These are phyloP conservation scores for Acanthamoeba pearcei DNA, from an alignment of 208 protist species.

Conservation along the genomic window DNA sequence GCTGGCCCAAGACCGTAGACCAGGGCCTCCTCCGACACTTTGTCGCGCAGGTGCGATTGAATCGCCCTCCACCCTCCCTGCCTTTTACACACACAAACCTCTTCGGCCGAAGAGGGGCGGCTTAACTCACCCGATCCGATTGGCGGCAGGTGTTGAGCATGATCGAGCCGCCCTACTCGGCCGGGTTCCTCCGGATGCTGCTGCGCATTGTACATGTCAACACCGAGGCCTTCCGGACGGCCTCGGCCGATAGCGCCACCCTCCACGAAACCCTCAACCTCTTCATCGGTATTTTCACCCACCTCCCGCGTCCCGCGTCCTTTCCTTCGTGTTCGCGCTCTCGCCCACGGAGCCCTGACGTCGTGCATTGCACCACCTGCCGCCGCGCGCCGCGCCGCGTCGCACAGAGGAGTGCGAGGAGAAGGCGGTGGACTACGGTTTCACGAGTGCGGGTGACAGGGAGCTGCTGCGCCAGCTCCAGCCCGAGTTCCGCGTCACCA, in stretches of 20 bases:
- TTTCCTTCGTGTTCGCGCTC: too few species aligned
- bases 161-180: conserved; percentile 54
- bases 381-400: neutral
- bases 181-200: neutral
- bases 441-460: neutral
- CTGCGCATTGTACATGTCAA: conserved; percentile 42
- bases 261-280: conserved; percentile 8
- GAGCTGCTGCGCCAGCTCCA: conserved; percentile 4
- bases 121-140: too few species aligned
- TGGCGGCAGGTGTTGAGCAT: conserved; percentile 14
- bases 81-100: neutral
- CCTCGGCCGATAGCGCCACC: conserved; percentile 48
- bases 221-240: conserved; percentile 52
- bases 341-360: too few species aligned
- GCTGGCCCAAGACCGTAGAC: conserved; percentile 46
- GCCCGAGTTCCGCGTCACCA: neutral
- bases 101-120: too few species aligned
- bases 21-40: conserved; percentile 67
- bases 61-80: neutral
- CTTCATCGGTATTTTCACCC: conserved; percentile 49
- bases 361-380: neutral
- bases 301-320: neutral
- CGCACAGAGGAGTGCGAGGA: conserved; percentile 23
- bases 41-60: conserved; percentile 15
- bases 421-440: conserved; percentile 4